Conservation (phyloP, 768 basidiomycete genomes). For the Kwoniella botswanensis region DNA sequence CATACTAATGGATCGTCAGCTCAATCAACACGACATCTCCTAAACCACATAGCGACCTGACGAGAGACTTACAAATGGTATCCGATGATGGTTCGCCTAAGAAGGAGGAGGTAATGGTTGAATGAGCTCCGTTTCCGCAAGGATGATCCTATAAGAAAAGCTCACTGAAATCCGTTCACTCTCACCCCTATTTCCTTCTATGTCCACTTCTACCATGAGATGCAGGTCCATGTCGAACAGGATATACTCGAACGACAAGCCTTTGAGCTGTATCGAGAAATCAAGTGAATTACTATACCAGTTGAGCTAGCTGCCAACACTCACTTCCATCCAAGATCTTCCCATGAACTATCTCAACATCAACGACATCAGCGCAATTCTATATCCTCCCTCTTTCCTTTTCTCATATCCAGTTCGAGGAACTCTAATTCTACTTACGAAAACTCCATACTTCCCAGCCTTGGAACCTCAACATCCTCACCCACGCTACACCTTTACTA, state of each 20-base stretch:
- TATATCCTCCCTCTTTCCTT: no score
- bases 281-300: neutral
- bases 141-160: neutral
- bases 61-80: no score
- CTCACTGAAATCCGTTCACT: neutral
- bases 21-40: no score
- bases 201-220: neutral
- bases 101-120: neutral
- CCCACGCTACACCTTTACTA: constrained; percentile 11
- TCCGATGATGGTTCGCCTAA: no score
- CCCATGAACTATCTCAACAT: neutral
- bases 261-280: neutral
- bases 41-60: no score
- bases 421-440: neutral
- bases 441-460: constrained; percentile 15
- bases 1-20: no score
- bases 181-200: neutral
- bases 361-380: no score
- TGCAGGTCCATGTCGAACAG: neutral
- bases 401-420: no score
- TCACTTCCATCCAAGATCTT: neutral
- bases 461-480: constrained; percentile 10
- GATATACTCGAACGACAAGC: neutral
- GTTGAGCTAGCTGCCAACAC: neutral
- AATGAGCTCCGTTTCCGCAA: neutral